A percentile compares a stretch with the other conserved stretches of the same genome.
Evolutionary conservation across 352 stramenopile genomes (phyloP).

Genomic region (Phytophthora cryptogea): DNA sequence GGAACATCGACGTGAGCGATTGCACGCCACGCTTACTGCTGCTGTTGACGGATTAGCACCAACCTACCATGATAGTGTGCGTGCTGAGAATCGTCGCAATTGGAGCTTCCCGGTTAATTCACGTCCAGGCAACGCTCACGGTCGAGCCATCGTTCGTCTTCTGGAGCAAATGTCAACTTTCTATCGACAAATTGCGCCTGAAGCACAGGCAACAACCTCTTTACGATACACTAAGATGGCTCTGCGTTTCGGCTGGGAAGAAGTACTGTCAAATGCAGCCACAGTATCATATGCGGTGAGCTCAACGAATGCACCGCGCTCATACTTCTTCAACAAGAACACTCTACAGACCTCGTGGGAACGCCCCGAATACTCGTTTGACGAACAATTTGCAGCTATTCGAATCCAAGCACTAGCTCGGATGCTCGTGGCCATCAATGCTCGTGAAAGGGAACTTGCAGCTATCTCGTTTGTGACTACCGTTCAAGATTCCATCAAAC

Average conservation of each 20-base stretch:
- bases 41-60: slow-evolving; percentile 26
- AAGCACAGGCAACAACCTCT: slow-evolving; percentile 12
- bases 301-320: slow-evolving; percentile 2
- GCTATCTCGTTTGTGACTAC: slow-evolving; percentile 51
- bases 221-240: slow-evolving; percentile 57
- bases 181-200: slow-evolving; percentile 26
- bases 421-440: slow-evolving; percentile 46
- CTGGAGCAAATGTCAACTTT: slow-evolving; percentile 44
- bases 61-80: slow-evolving; percentile 62
- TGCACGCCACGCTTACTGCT: slow-evolving; percentile 20
- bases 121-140: slow-evolving; percentile 58
- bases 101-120: slow-evolving; percentile 54
- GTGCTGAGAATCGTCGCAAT: slow-evolving; percentile 51
- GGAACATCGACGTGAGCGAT: slow-evolving; percentile 10
- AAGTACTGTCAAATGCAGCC: slow-evolving; percentile 20
- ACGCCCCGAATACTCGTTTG: slow-evolving; percentile 63
- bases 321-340: slow-evolving; percentile 56
- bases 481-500: slow-evolving; percentile 39
- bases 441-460: slow-evolving; percentile 28
- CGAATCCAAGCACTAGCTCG: slow-evolving; percentile 67
- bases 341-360: slow-evolving; percentile 60
- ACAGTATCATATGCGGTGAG: background rate
- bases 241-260: slow-evolving; percentile 74
- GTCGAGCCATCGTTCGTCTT: slow-evolving; percentile 46
- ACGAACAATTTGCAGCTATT: slow-evolving; percentile 66